Base-by-base conservation (phyloP, 2,329 filamentous ascomycete genomes). In the Fusarium floridanum region DNA sequence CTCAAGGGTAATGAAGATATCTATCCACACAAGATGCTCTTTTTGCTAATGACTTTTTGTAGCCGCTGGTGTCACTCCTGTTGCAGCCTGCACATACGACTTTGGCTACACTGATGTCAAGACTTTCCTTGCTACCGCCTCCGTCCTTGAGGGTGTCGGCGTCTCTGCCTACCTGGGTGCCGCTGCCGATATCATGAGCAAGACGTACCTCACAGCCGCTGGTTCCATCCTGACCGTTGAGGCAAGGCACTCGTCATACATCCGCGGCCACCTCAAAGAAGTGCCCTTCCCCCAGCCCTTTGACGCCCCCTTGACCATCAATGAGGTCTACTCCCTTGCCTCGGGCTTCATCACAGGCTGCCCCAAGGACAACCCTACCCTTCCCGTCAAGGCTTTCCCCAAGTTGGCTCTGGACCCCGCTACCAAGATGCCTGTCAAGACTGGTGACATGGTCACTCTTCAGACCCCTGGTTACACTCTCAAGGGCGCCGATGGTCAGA, bases 91-190 rank as follows among this genome's bases (percentile, higher is more conserved):
- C 81, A 86, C 81, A 1, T 93, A 92, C 83, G 78, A 82, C 62
- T 93, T 93, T 55, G 89, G 90, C 55, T 84, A 85, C 68, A 91
- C 90, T 71, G 85, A 87, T 70, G 86, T 87, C 80, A 87, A 89
- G 72, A 83, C 84, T 24, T 91, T 91, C 82, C 83, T 93, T 0
- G 87, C 87, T 5, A 91, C 91, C 1, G 91, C 88, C 29, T 88
- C 88, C 66, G 91, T 94, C 77, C 84, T 93, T 34, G 88, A 92
- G 66, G 91, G 93, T 77, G 87, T 91, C 36, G 88, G 91, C 11
- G 91, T 93, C 83, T 88, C 88, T 2, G 84, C 91, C 5, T 92
- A 91, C 83, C 84, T 92, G 73, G 91, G 91, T 45, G 91, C 90
- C 20, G 91, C 91, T 7, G 86, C 87, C 27, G 84, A 85, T 64